phyloP scores from a whole-genome alignment of 768 basidiomycete genomes.

The Kwoniella bestiolae region DNA sequence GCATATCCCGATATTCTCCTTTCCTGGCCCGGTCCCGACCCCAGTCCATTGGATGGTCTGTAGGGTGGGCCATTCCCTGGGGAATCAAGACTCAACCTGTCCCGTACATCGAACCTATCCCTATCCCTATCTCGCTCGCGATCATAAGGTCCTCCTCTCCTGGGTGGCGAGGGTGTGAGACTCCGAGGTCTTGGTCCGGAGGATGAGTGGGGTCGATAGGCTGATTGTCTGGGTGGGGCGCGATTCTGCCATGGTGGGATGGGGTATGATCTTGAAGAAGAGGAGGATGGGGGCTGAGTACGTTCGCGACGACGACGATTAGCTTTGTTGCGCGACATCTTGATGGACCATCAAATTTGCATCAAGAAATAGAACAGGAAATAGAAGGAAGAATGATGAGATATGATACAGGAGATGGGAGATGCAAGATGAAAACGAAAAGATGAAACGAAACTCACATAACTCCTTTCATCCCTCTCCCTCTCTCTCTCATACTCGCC shows the following conservation, averaged over 20 bases:
- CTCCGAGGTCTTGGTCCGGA: slow-evolving; percentile 20
- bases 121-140: slow-evolving; percentile 9
- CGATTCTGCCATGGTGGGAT: slow-evolving; percentile 26
- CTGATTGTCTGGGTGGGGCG: slow-evolving; percentile 10
- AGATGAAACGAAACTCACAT: not conserved
- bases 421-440: not conserved
- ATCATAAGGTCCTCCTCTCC: slow-evolving; percentile 9
- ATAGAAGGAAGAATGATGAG: not conserved
- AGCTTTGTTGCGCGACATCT: not conserved
- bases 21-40: not conserved
- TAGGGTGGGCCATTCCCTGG: not conserved
- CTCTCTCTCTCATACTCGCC: slow-evolving; percentile 5
- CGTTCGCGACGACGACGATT: not conserved
- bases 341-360: no score
- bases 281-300: not conserved
- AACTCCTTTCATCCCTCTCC: slow-evolving; percentile 17
- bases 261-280: slow-evolving; percentile 13
- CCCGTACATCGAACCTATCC: slow-evolving; percentile 17
- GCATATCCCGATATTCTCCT: not conserved
- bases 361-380: not conserved
- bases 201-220: slow-evolving; percentile 4
- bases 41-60: slow-evolving; percentile 11
- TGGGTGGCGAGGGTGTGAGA: slow-evolving; percentile 39
- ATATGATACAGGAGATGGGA: not conserved
- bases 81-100: slow-evolving; percentile 22